These are phyloP conservation scores for Asterophora lycoperdoides DNA, from an alignment of 768 basidiomycete genomes.

Conservation along the genomic window DNA sequence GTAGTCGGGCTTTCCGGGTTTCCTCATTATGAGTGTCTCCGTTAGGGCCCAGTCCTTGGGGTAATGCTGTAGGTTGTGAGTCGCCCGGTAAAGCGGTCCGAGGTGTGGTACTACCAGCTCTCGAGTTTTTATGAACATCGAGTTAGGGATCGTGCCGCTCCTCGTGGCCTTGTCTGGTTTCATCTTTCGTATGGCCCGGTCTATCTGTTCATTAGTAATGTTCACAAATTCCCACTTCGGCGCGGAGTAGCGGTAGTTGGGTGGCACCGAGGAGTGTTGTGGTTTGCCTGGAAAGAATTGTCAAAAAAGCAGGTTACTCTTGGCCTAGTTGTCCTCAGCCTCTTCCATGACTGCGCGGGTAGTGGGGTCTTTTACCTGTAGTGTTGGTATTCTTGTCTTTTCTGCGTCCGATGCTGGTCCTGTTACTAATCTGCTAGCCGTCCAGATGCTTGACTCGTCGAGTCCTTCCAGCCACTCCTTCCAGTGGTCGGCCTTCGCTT, in stretches of 20 bases:
- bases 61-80: not conserved
- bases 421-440: conserved; percentile 1
- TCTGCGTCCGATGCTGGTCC: conserved; percentile 22
- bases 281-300: too few species aligned
- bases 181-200: conserved; percentile 20
- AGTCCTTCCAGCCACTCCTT: conserved; percentile 24
- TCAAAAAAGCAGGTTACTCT: conserved; percentile 16
- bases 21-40: not conserved
- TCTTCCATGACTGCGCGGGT: not conserved
- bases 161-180: conserved; percentile 32
- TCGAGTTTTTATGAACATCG: conserved; percentile 14
- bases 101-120: not conserved
- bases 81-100: not conserved
- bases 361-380: conserved; percentile 2
- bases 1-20: not conserved
- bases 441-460: not conserved
- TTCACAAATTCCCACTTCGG: conserved; percentile 8
- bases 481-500: conserved; percentile 25
- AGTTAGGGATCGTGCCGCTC: conserved; percentile 24
- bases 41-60: not conserved
- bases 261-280: not conserved
- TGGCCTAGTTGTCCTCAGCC: conserved; percentile 22
- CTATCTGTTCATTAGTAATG: conserved; percentile 26
- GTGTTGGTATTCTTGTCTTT: conserved; percentile 24
- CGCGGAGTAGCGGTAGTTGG: conserved; percentile 21